Base-by-base conservation (phyloP, 345 rosid genomes). In the Arabidopsis suecica region DNA sequence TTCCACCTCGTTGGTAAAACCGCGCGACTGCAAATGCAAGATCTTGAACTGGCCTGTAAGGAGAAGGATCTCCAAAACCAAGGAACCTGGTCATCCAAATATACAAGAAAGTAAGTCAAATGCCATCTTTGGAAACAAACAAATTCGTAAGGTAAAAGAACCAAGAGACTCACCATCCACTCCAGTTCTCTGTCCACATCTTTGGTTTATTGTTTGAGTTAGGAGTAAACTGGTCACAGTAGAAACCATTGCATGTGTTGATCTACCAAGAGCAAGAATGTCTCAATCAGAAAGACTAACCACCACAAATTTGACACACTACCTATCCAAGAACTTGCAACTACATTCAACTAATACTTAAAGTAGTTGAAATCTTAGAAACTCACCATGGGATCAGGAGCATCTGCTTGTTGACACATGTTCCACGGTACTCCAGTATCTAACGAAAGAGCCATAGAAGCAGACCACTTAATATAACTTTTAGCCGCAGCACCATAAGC, bases 171-270 rank as follows among this genome's bases (percentile, higher is more conserved):
- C 80, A 94, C 98, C 97, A 94, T 84, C 98, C 97, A 75, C 82
- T 90, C 97, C 97, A 95, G 63, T 95, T 90, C 85, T 95, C 99
- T 0, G 97, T 95, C 99, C 97, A 95, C 83, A 95, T 84, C 84
- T 91, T 95, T 3, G 97, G 99, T 80, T 95, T 91, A 57, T 71
- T 78, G 47, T 84, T 72, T 20, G 96, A 91, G 81, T 90, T 95
- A 63, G 99, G 99, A 72, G 93, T 95, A 79, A 95, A 95, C 57
- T 95, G 96, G 59, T 95, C 99, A 37, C 99, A 95, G 72, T 95
- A 94, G 82, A 91, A 94, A 22, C 98, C 98, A 49, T 94, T 94
- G 85, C 98, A 91, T 47, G 97, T 91, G 73, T 94, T 94, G 71
- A 94, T 91, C 98, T 94, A 88, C 59, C 74, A 60, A 16, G 33